A percentile compares a stretch with the other conserved stretches of the same genome.
Evolutionary conservation across 78 protist genomes (phyloP).

Genomic region (Cavenderia fasciculata): DNA sequence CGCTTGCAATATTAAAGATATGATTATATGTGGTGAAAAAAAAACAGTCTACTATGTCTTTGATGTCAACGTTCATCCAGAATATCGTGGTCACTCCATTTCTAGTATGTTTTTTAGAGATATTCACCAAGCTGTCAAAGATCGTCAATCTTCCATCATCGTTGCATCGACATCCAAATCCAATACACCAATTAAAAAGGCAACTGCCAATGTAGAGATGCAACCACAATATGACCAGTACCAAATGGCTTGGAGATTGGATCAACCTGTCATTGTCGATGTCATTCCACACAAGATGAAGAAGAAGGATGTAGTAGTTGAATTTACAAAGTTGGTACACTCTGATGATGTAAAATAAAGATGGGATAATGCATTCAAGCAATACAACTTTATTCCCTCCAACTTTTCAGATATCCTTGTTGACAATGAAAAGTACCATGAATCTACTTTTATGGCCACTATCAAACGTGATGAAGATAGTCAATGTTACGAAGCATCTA

Average conservation of each 20-base stretch:
- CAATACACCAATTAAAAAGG: neutral
- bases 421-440: neutral
- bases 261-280: neutral
- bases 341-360: neutral
- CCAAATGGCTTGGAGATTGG: constrained; percentile 22
- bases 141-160: neutral
- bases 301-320: constrained; percentile 7
- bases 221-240: neutral
- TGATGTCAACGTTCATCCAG: constrained; percentile 8
- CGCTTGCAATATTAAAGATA: constrained; percentile 4
- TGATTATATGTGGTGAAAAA: neutral
- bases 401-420: neutral
- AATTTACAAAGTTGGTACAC: too few relatives aligned
- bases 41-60: neutral
- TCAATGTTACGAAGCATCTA: constrained; percentile 5
- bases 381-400: constrained; percentile 10
- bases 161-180: neutral
- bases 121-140: neutral
- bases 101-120: neutral
- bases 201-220: neutral
- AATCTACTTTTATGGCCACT: neutral
- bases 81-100: neutral
- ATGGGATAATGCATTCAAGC: constrained; percentile 4
- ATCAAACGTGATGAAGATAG: neutral
- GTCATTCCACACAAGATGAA: neutral